These are phyloP conservation scores for Paecilomyces dactylethromorphus DNA, from an alignment of 2,329 filamentous ascomycete genomes.

Conservation along the genomic window DNA sequence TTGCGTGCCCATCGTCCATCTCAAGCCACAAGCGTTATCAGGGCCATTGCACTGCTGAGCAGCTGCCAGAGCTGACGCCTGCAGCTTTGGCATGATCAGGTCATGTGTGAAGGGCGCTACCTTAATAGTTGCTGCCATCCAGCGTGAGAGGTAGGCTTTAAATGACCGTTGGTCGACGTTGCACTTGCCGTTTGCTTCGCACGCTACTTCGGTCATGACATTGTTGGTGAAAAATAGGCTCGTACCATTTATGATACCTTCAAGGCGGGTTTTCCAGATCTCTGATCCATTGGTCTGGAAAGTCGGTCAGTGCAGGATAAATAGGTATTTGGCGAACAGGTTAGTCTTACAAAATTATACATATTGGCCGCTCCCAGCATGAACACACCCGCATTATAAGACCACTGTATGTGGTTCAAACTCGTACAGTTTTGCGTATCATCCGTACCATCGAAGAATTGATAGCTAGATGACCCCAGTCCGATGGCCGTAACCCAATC, in stretches of 20 bases:
- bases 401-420: constrained; percentile 50
- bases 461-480: constrained; percentile 44
- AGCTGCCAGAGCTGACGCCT: constrained; percentile 48
- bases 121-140: constrained; percentile 51
- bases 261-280: constrained; percentile 48
- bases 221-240: constrained; percentile 47
- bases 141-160: constrained; percentile 60
- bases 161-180: constrained; percentile 60
- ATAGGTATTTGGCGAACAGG: background rate
- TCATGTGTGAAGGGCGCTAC: constrained; percentile 51
- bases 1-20: constrained; percentile 27
- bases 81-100: constrained; percentile 47
- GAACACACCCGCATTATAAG: constrained; percentile 51
- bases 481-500: constrained; percentile 49
- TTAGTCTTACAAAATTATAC: constrained; percentile 44
- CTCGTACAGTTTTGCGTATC: constrained; percentile 45
- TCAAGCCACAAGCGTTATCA: constrained; percentile 34
- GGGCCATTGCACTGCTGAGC: constrained; percentile 48
- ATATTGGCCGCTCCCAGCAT: constrained; percentile 51
- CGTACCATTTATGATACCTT: constrained; percentile 49
- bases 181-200: constrained; percentile 50
- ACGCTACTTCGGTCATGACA: constrained; percentile 55
- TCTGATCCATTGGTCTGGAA: constrained; percentile 27
- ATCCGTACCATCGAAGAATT: constrained; percentile 52
- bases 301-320: background rate